Evolutionary conservation across 2,329 filamentous ascomycete genomes (phyloP).

Genomic region (Dactylellina drechsleri): DNA sequence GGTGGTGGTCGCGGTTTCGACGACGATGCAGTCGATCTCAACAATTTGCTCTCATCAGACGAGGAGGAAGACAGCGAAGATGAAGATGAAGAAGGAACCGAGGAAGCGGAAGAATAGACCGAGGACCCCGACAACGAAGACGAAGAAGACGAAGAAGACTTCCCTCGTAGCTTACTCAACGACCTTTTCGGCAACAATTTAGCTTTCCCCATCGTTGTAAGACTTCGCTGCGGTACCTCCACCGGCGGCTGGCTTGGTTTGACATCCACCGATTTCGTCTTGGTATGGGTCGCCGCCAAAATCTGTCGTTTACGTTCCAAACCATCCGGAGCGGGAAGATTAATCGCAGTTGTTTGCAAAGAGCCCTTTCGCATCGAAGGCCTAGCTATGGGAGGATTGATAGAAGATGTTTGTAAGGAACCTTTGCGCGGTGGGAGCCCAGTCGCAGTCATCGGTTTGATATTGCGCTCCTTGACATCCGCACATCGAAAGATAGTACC

Average conservation of each 20-base stretch:
- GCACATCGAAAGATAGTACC: conserved; percentile 97
- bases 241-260: neutral
- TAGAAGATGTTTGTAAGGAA: conserved; percentile 80
- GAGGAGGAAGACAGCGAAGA: conserved; percentile 2
- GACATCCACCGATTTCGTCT: conserved; percentile 20
- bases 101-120: neutral
- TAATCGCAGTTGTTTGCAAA: neutral
- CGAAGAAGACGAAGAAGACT: neutral
- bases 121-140: neutral
- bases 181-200: conserved; percentile 29
- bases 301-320: conserved; percentile 76
- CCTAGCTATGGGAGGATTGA: conserved; percentile 57
- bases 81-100: neutral
- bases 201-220: conserved; percentile 19
- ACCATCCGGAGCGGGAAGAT: conserved; percentile 76
- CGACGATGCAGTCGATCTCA: conserved; percentile 9
- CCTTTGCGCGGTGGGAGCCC: conserved; percentile 64
- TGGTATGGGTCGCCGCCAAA: conserved; percentile 61
- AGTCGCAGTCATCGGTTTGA: conserved; percentile 98
- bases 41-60: conserved; percentile 3
- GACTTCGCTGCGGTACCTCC: conserved; percentile 14
- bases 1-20: conserved; percentile 15
- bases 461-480: conserved; percentile 95
- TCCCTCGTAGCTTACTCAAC: conserved; percentile 13
- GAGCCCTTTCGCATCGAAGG: neutral